Conservation (phyloP, 2,329 filamentous ascomycete genomes). For the Botrytis paeoniae region DNA sequence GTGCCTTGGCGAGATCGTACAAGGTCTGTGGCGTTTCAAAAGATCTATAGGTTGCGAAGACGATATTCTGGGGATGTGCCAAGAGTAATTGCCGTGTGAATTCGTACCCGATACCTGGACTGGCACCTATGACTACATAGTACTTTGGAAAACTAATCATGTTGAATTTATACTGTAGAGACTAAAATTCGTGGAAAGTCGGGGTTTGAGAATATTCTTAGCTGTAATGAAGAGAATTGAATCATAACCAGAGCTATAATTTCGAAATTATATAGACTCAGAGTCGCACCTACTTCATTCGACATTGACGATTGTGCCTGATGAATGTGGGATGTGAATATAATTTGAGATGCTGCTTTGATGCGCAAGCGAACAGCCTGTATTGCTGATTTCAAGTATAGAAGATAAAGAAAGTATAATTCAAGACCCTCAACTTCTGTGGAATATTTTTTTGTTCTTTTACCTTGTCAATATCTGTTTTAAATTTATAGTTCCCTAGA, state of each 20-base stretch:
- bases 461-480: background rate
- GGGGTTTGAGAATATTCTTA: background rate
- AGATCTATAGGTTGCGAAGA: slow-evolving; percentile 47
- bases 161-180: background rate
- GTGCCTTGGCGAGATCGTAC: background rate
- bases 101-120: slow-evolving; percentile 47
- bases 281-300: background rate
- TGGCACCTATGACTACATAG: slow-evolving; percentile 44
- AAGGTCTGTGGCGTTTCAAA: background rate
- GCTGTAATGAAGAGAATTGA: background rate
- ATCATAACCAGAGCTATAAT: background rate
- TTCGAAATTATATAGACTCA: background rate
- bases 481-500: background rate
- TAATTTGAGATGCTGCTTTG: background rate
- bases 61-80: slow-evolving; percentile 40
- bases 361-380: background rate
- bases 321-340: background rate
- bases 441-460: too few species aligned
- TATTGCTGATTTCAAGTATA: background rate
- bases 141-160: background rate
- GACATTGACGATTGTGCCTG: background rate
- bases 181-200: background rate
- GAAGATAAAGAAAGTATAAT: background rate
- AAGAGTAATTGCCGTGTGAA: slow-evolving; percentile 42
- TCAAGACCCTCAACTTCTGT: fast-evolving